Evolutionary conservation across 768 basidiomycete species (phyloP), one percentile per base, ranked within the genome.

Genomic region (Russula dissimulans): DNA sequence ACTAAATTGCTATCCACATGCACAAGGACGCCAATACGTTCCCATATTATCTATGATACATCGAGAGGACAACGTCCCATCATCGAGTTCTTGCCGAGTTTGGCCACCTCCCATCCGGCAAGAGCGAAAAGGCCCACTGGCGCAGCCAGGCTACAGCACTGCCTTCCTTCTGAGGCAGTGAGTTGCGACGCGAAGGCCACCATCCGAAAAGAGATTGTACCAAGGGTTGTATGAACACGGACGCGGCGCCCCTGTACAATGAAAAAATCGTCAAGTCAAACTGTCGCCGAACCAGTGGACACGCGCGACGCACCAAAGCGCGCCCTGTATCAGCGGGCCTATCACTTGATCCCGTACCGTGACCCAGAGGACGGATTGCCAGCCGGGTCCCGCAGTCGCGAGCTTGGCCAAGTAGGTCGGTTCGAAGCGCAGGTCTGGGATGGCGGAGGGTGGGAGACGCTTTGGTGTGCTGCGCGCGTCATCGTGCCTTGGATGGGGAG

Each of bases 361-460:
- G 44, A 86, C 72, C 80, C 84, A 89, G 18, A 75, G 60, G 9
- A 89, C 73, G 57, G 75, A 75, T 6, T 72, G 72, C 87, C 87
- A 89, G 50, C 81, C 75, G 38, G 75, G 51, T 84, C 72, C 66
- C 77, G 82, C 8, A 76, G 75, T 29, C 22, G 73, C 76, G 62
- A 89, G 77, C 64, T 83, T 86, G 63, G 77, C 78, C 58, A 88
- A 61, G 70, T 87, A 91, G 53, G 81, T 83, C 59, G 81, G 78
- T 68, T 90, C 88, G 73, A 88, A 89, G 31, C 88, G 86, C 41
- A 89, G 73, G 69, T 91, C 88, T 31, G 87, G 87, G 54, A 89
- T 83, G 45, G 73, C 68, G 29, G 82, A 50, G 17, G 61, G 50
- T 26, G 38, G 41, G 22, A 46, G 44, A n/a, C 38, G 60, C 44